Evolutionary conservation across 495 filamentous ascomycete species (phyloP).

Genomic region (Ascobolus immersus): DNA sequence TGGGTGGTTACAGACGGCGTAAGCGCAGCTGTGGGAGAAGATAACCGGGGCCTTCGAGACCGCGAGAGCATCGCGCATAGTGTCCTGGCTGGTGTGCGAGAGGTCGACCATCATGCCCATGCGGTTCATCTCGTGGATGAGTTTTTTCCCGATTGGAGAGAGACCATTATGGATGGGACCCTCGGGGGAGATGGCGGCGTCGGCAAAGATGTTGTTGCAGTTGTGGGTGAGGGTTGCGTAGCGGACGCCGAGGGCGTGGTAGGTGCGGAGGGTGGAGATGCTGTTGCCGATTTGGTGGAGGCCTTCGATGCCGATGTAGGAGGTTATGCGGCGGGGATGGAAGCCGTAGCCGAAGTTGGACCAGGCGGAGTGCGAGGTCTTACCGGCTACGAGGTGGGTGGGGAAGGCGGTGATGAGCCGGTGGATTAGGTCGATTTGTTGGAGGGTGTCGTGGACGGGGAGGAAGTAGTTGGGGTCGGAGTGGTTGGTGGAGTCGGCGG

Average conservation of each 20-base stretch:
- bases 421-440: constrained; percentile 60
- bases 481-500: constrained; percentile 41
- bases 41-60: constrained; percentile 42
- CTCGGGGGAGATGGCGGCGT: constrained; percentile 37
- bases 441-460: constrained; percentile 39
- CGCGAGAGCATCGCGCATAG: constrained; percentile 40
- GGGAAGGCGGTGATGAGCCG: constrained; percentile 46
- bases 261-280: constrained; percentile 45
- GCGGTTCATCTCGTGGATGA: constrained; percentile 58
- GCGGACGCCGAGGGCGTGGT: constrained; percentile 54
- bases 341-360: background rate
- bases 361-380: background rate
- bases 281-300: constrained; percentile 89
- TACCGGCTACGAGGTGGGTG: constrained; percentile 19
- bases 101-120: constrained; percentile 59
- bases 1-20: constrained; percentile 39
- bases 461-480: constrained; percentile 41
- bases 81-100: constrained; percentile 39
- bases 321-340: constrained; percentile 19
- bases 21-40: constrained; percentile 44
- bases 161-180: constrained; percentile 34
- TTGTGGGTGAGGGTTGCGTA: constrained; percentile 84
- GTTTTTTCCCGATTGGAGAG: constrained; percentile 35
- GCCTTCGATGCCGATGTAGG: constrained; percentile 65
- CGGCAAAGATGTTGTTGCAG: constrained; percentile 76